Evolutionary conservation across 148 eudicot species (phyloP).

Genomic region (Dysphania ambrosioides): DNA sequence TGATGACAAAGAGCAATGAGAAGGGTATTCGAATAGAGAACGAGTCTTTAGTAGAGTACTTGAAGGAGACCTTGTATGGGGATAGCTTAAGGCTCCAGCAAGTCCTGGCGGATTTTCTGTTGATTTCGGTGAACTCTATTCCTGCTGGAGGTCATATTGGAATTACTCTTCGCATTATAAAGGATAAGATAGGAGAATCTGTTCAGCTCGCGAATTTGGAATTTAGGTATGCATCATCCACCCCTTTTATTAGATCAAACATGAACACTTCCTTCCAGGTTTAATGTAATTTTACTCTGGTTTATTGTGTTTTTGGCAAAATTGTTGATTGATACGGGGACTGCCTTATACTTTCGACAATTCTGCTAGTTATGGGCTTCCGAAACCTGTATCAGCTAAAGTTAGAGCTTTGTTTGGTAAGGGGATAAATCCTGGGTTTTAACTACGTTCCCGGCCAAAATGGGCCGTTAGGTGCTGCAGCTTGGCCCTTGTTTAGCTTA

Average conservation of each 20-base stretch:
- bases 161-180: conserved; percentile 45
- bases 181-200: conserved; percentile 60
- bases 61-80: conserved; percentile 64
- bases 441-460: neutral
- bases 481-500: neutral
- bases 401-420: neutral
- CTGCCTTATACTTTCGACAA: neutral
- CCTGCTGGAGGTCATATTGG: conserved; percentile 68
- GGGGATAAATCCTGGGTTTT: neutral
- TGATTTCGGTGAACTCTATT: conserved; percentile 59
- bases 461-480: neutral
- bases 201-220: conserved; percentile 77
- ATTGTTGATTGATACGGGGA: neutral
- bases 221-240: conserved; percentile 57
- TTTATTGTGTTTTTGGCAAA: neutral
- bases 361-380: neutral
- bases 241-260: neutral
- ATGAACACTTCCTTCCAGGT: neutral
- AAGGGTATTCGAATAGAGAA: conserved; percentile 64
- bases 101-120: conserved; percentile 74
- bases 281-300: neutral
- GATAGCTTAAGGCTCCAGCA: conserved; percentile 88
- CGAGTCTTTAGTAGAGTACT: conserved; percentile 34
- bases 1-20: conserved; percentile 62
- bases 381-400: neutral